phyloP scores from a whole-genome alignment of 768 basidiomycete genomes.

The Pleurotus salmoneostramineus region DNA sequence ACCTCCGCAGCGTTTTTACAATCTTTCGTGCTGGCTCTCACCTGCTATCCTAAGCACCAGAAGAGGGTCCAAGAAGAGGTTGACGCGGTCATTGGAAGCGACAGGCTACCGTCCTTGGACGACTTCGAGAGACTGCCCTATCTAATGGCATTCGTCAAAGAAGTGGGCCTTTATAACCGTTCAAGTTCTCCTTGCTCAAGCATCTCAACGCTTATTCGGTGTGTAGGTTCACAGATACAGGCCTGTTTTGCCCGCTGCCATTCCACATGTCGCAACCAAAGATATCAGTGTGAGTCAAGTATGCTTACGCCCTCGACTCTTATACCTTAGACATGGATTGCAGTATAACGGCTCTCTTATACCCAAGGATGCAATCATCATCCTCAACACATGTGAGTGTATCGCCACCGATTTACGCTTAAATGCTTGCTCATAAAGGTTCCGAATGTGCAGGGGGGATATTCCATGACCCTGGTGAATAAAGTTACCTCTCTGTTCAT shows the following conservation, averaged over 20 bases:
- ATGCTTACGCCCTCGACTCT: too few relatives aligned
- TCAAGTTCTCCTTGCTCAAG: too few relatives aligned
- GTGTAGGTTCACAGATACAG: not conserved
- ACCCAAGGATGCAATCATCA: not conserved
- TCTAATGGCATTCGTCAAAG: slow-evolving; percentile 19
- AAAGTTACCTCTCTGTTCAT: too few relatives aligned
- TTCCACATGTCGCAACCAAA: not conserved
- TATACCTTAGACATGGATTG: too few relatives aligned
- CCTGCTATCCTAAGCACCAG: slow-evolving; percentile 21
- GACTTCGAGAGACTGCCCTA: slow-evolving; percentile 21
- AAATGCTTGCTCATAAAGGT: not conserved
- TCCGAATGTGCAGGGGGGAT: not conserved
- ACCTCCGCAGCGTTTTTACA: not conserved
- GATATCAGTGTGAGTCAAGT: not conserved
- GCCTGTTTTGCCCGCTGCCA: not conserved
- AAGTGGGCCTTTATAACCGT: slow-evolving; percentile 7
- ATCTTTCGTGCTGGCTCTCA: slow-evolving; percentile 22
- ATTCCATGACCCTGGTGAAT: not conserved
- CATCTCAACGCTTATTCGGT: too few relatives aligned
- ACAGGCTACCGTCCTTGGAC: slow-evolving; percentile 20
- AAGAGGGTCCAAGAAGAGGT: slow-evolving; percentile 22
- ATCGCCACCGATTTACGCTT: not conserved
- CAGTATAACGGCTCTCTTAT: not conserved
- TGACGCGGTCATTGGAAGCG: slow-evolving; percentile 21
- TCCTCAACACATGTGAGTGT: not conserved